phyloP scores from a whole-genome alignment of 1,139 yeast species.

The Yamadazyma oceani region DNA sequence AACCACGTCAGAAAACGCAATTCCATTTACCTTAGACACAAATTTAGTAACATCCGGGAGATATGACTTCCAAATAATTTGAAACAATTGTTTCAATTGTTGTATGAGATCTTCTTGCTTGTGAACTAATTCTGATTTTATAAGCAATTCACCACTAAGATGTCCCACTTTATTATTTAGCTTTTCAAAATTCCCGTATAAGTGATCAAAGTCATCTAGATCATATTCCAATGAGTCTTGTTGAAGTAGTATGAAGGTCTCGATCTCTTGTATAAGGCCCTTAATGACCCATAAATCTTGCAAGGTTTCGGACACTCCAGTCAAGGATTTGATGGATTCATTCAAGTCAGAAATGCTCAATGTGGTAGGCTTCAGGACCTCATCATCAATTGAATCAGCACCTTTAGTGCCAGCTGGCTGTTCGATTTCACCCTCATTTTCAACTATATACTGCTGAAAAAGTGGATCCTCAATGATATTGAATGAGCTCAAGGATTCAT shows the following conservation, averaged over 20 bases:
- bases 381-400: no score
- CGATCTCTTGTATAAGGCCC: conserved; percentile 23
- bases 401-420: conserved; percentile 1
- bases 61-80: conserved; percentile 12
- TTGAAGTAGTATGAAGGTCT: conserved; percentile 9
- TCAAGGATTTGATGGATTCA: conserved; percentile 17
- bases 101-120: conserved; percentile 13
- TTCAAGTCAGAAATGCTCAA: conserved; percentile 22
- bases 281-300: conserved; percentile 24
- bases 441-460: conserved; percentile 2
- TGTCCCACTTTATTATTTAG: conserved; percentile 12
- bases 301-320: conserved; percentile 18
- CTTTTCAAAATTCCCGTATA: conserved; percentile 19
- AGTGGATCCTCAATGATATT: conserved; percentile 19
- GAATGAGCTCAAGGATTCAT: conserved; percentile 15
- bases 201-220: conserved; percentile 19
- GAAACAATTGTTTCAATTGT: conserved; percentile 9
- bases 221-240: conserved; percentile 13
- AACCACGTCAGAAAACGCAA: conserved; percentile 16
- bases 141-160: conserved; percentile 11
- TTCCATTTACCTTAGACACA: conserved; percentile 12
- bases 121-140: conserved; percentile 14
- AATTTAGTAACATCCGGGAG: conserved; percentile 27
- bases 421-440: conserved; percentile 1
- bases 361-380: neutral